phyloP scores from a whole-genome alignment of 2,329 filamentous ascomycete genomes.

The Ophiocordyceps sinensis region DNA sequence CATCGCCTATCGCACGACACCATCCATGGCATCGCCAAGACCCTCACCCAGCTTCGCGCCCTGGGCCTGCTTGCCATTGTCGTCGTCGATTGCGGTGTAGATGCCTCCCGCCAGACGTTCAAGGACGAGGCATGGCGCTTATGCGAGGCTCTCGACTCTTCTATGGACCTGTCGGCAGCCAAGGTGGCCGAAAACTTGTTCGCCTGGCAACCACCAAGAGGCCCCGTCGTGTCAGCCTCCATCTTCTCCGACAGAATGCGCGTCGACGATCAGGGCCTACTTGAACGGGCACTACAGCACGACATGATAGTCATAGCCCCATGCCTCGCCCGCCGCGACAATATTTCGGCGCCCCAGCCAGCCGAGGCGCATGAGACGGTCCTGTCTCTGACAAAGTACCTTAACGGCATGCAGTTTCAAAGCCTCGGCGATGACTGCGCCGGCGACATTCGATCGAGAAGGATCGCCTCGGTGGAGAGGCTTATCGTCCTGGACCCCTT shows the following conservation, averaged over 20 bases:
- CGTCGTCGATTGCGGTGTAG: constrained; percentile 56
- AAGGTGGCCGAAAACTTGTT: constrained; percentile 44
- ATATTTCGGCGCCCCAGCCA: constrained; percentile 21
- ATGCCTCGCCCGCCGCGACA: constrained; percentile 25
- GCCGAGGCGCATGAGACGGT: constrained; percentile 47
- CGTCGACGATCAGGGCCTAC: constrained; percentile 16
- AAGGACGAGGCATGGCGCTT: constrained; percentile 57
- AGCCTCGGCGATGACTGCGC: constrained; percentile 5
- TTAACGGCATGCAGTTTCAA: constrained; percentile 49
- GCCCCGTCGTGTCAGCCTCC: constrained; percentile 3
- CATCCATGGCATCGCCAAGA: constrained; percentile 64
- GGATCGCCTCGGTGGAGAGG: constrained; percentile 57
- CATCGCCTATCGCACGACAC: constrained; percentile 55
- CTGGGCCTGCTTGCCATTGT: constrained; percentile 73
- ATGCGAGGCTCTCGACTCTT: constrained; percentile 56
- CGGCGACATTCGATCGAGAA: constrained; percentile 24
- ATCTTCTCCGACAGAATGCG: constrained; percentile 12
- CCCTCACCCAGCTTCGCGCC: constrained; percentile 66
- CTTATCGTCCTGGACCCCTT: constrained; percentile 79
- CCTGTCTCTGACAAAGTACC: constrained; percentile 61
- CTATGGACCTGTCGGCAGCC: constrained; percentile 51
- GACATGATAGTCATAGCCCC: constrained; percentile 23
- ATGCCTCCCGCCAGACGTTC: constrained; percentile 25
- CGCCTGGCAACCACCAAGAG: constrained; percentile 1
- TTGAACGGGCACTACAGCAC: constrained; percentile 17